Conservation (phyloP, 208 protist genomes). For the Acanthamoeba lenticulata region DNA sequence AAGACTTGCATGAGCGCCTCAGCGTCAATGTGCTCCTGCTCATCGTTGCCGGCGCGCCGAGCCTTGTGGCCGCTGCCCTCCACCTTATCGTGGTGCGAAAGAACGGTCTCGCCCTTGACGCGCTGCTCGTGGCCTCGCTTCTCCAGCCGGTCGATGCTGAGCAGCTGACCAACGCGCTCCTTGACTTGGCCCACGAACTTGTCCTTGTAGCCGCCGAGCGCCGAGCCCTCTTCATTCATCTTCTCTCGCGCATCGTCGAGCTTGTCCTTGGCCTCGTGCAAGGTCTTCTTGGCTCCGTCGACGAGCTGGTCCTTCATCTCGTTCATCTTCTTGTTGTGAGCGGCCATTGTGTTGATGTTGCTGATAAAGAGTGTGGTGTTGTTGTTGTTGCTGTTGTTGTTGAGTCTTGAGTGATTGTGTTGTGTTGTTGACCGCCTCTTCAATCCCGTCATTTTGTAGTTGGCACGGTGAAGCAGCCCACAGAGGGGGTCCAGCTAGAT, state of each 20-base stretch:
- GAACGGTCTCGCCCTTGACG: not conserved
- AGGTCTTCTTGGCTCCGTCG: not conserved
- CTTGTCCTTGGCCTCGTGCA: conserved; percentile 17
- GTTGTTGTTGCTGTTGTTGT: not conserved
- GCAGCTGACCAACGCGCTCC: not conserved
- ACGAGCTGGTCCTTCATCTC: not conserved
- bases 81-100: not conserved
- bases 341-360: not conserved
- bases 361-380: not conserved
- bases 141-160: not conserved
- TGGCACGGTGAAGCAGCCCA: too few species aligned
- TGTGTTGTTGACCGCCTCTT: too few species aligned
- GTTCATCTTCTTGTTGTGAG: not conserved
- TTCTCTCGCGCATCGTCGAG: not conserved
- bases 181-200: conserved; percentile 45
- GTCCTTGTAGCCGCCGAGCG: not conserved
- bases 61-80: not conserved
- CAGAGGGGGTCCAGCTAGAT: too few species aligned
- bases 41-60: not conserved
- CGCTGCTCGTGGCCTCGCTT: not conserved
- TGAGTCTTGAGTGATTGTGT: too few species aligned
- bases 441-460: not conserved
- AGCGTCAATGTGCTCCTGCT: not conserved
- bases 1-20: not conserved
- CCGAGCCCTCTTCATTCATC: not conserved